These are phyloP conservation scores for Mortierella sp. DNA, from an alignment of 371 early-diverging fungal species.

Conservation along the genomic window DNA sequence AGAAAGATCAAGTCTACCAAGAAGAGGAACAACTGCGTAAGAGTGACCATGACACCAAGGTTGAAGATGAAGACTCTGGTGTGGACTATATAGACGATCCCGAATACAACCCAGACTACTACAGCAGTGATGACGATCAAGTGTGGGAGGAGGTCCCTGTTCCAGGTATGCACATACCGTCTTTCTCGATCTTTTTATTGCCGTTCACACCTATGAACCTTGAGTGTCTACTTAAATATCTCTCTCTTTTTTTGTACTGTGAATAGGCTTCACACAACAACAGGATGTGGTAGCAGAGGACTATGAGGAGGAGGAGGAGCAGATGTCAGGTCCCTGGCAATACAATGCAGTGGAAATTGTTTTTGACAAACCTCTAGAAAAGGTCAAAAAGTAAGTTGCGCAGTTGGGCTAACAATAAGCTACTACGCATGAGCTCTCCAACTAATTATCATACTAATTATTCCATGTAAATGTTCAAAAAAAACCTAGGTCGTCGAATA, in stretches of 20 bases:
- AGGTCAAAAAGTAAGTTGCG: slow-evolving; percentile 37
- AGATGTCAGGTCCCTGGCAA: slow-evolving; percentile 53
- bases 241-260: not conserved
- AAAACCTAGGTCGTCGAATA: slow-evolving; percentile 14
- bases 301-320: slow-evolving; percentile 25
- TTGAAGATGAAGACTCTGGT: slow-evolving; percentile 2
- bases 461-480: no score
- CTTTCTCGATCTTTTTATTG: not conserved
- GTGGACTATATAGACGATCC: slow-evolving; percentile 15
- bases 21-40: not conserved
- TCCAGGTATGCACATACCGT: slow-evolving; percentile 11
- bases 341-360: slow-evolving; percentile 57
- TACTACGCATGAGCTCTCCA: not conserved
- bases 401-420: not conserved
- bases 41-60: not conserved
- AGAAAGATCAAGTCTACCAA: not conserved
- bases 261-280: not conserved
- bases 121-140: slow-evolving; percentile 34
- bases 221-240: no score
- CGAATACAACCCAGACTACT: slow-evolving; percentile 13
- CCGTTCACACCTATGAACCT: not conserved
- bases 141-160: slow-evolving; percentile 54
- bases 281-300: slow-evolving; percentile 13
- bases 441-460: not conserved
- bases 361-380: slow-evolving; percentile 40